A percentile compares a stretch with the other conserved stretches of the same genome.
Conservation (phyloP, 495 filamentous ascomycete genomes). For the Penicillium herquei region DNA sequence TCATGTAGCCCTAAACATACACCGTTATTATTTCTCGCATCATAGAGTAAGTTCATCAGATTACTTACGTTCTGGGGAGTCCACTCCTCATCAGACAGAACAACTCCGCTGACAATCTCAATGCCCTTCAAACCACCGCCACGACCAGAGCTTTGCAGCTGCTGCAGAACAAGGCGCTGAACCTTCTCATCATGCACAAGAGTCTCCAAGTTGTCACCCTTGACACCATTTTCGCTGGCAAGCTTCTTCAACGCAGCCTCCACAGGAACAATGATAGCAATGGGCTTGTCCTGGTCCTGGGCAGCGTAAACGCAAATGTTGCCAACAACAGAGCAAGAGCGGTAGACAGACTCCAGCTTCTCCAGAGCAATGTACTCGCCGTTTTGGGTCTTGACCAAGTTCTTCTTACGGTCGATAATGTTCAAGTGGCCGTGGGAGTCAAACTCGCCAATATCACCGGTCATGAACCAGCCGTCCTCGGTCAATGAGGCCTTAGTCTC, state of each 20-base stretch:
- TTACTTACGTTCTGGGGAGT: slow-evolving; percentile 87
- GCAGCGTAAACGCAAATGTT: slow-evolving; percentile 97
- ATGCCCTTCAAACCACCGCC: slow-evolving; percentile 77
- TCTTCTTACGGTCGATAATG: slow-evolving; percentile 98
- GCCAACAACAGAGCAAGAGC: slow-evolving; percentile 75
- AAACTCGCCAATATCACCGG: slow-evolving; percentile 92
- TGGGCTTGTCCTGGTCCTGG: slow-evolving; percentile 72
- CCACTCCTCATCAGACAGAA: slow-evolving; percentile 95
- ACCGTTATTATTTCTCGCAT: background rate
- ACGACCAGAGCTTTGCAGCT: slow-evolving; percentile 74
- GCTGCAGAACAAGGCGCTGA: slow-evolving; percentile 72
- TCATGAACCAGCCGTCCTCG: slow-evolving; percentile 91
- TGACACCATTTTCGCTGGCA: slow-evolving; percentile 67
- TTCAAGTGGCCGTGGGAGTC: slow-evolving; percentile 75
- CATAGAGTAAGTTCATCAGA: no score
- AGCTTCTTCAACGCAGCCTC: slow-evolving; percentile 84
- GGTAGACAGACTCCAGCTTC: slow-evolving; percentile 97
- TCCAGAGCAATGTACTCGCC: slow-evolving; percentile 98
- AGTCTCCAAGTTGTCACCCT: slow-evolving; percentile 69
- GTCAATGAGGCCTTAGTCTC: slow-evolving; percentile 76
- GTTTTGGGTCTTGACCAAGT: slow-evolving; percentile 90
- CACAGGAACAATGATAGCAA: slow-evolving; percentile 91
- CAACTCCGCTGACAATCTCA: slow-evolving; percentile 90
- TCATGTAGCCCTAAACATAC: slow-evolving; percentile 46
- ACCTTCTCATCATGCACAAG: slow-evolving; percentile 84